A percentile compares a stretch with the other conserved stretches of the same genome.
phyloP scores from a whole-genome alignment of 345 rosid species.

The Rhodamnia argentea region DNA sequence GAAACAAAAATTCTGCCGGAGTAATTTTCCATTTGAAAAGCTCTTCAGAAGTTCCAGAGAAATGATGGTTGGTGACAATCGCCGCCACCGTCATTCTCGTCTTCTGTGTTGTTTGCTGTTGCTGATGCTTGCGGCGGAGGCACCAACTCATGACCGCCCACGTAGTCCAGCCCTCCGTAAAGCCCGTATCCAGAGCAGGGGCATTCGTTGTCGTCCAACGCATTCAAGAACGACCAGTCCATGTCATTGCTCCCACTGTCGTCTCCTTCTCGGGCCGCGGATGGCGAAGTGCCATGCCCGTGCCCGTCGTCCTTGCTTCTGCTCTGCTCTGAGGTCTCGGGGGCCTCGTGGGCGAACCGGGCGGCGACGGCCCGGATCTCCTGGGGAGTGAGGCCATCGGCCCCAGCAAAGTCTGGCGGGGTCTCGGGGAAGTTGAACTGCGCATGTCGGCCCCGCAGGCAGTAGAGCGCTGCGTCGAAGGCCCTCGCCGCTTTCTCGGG shows the following conservation, averaged over 20 bases:
- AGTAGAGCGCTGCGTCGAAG: slow-evolving; percentile 72
- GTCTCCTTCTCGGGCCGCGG: not conserved
- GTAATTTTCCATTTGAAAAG: not conserved
- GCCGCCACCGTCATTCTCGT: not conserved
- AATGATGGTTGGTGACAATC: slow-evolving; percentile 16
- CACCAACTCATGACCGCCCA: not conserved
- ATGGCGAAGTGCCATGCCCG: not conserved
- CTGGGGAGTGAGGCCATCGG: slow-evolving; percentile 25
- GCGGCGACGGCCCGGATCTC: slow-evolving; percentile 55
- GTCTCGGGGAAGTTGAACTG: slow-evolving; percentile 50
- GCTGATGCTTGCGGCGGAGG: not conserved
- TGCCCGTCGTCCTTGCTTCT: not conserved
- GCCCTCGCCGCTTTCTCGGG: slow-evolving; percentile 91
- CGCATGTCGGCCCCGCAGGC: slow-evolving; percentile 44
- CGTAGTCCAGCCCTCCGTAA: slow-evolving; percentile 11
- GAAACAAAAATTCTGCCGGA: not conserved
- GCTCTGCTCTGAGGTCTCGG: not conserved
- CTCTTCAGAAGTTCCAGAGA: slow-evolving; percentile 44
- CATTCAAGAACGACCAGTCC: slow-evolving; percentile 36
- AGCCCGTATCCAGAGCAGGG: slow-evolving; percentile 7
- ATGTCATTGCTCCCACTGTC: slow-evolving; percentile 1
- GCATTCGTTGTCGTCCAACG: slow-evolving; percentile 9
- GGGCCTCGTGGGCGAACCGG: slow-evolving; percentile 33
- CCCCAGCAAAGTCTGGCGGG: slow-evolving; percentile 39
- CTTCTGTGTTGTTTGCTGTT: not conserved